Conservation (phyloP, 129 eudicot species). For the Arctium lappa region DNA sequence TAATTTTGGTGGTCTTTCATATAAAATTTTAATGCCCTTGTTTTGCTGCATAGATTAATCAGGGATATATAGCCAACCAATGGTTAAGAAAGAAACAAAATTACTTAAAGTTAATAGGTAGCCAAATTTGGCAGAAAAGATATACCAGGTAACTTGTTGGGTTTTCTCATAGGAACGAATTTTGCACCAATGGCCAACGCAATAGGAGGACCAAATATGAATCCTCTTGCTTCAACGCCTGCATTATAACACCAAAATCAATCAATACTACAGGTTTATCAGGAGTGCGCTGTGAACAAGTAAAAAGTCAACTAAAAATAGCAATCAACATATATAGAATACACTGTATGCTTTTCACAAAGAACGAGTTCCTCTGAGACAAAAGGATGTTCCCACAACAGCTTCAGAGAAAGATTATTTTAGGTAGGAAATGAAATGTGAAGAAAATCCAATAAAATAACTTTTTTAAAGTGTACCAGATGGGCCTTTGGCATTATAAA, state of each 20-base stretch:
- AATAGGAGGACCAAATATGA: conserved; percentile 96
- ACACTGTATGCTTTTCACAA: too few relatives aligned
- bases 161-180: conserved; percentile 89
- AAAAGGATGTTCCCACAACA: too few relatives aligned
- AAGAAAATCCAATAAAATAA: too few relatives aligned
- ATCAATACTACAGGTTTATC: neutral
- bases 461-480: too few relatives aligned
- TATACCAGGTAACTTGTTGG: conserved; percentile 79
- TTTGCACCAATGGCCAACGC: conserved; percentile 94
- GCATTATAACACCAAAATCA: conserved; percentile 25
- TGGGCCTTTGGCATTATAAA: too few relatives aligned
- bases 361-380: too few relatives aligned
- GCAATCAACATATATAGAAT: neutral
- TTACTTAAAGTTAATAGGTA: neutral
- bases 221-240: conserved; percentile 96
- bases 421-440: too few relatives aligned
- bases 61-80: neutral
- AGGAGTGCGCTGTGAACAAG: neutral
- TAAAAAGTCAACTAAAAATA: neutral
- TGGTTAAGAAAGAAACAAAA: neutral
- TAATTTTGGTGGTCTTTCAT: too few relatives aligned
- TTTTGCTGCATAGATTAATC: neutral
- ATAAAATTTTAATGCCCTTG: too few relatives aligned
- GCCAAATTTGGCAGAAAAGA: neutral
- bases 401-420: too few relatives aligned